phyloP scores from a whole-genome alignment of 352 stramenopile species.

The Globisporangium apiculatum region DNA sequence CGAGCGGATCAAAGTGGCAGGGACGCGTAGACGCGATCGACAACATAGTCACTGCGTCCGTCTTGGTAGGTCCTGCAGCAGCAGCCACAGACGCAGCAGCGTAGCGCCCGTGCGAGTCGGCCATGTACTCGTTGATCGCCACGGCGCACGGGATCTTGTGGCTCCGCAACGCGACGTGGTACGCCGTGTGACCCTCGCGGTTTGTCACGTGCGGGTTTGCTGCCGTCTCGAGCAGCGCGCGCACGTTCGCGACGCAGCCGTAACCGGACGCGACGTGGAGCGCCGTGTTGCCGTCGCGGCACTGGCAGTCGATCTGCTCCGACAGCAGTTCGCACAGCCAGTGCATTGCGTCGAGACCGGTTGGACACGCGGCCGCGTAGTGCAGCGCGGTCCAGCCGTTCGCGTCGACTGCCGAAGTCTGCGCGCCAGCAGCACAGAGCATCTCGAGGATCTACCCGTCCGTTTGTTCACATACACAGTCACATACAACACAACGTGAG shows the following conservation, averaged over 20 bases:
- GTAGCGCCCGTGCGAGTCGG: conserved; percentile 21
- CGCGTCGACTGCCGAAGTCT: conserved; percentile 26
- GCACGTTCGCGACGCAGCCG: conserved; percentile 42
- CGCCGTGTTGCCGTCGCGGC: conserved; percentile 47
- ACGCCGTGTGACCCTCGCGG: conserved; percentile 29
- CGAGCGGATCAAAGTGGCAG: conserved; percentile 4
- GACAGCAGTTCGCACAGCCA: conserved; percentile 48
- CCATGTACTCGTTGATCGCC: conserved; percentile 49
- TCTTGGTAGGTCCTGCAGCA: background rate
- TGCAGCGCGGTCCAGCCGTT: conserved; percentile 64
- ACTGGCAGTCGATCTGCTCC: conserved; percentile 41
- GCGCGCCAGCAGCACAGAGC: conserved; percentile 31
- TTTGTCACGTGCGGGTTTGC: conserved; percentile 43
- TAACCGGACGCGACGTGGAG: conserved; percentile 58
- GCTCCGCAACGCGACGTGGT: conserved; percentile 47
- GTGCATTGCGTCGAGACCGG: conserved; percentile 29
- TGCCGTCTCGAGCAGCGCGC: conserved; percentile 45
- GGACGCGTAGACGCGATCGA: background rate
- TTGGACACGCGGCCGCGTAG: conserved; percentile 41
- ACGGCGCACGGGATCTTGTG: conserved; percentile 52
- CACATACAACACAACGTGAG: background rate
- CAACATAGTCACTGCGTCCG: background rate
- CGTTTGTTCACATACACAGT: background rate
- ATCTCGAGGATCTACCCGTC: conserved; percentile 29
- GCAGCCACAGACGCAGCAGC: background rate